Evolutionary conservation across 2,329 filamentous ascomycete genomes (phyloP).

Genomic region (Saccharata proteae): DNA sequence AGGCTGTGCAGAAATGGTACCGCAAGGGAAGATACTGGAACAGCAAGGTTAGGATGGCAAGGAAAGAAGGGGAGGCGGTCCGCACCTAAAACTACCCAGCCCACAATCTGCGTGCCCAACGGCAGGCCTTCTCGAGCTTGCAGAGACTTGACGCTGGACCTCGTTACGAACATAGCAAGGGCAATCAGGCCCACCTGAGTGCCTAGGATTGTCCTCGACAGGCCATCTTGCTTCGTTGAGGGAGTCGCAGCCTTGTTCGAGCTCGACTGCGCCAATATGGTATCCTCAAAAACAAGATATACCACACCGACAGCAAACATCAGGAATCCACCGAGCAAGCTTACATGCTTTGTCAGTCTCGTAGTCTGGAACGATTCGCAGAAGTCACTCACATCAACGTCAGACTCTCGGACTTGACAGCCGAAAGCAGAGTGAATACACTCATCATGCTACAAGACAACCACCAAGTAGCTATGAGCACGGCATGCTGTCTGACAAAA

Average conservation of each 20-base stretch:
- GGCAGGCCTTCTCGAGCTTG: slow-evolving; percentile 79
- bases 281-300: slow-evolving; percentile 72
- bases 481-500: slow-evolving; percentile 56
- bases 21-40: slow-evolving; percentile 55
- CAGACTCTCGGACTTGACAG: slow-evolving; percentile 70
- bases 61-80: slow-evolving; percentile 14
- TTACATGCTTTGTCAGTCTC: slow-evolving; percentile 21
- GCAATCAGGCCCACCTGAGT: slow-evolving; percentile 63
- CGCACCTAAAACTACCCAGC: slow-evolving; percentile 67
- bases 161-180: slow-evolving; percentile 74
- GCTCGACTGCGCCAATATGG: slow-evolving; percentile 34
- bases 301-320: slow-evolving; percentile 67
- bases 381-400: slow-evolving; percentile 71
- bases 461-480: slow-evolving; percentile 59
- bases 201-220: slow-evolving; percentile 51
- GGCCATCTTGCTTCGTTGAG: slow-evolving; percentile 24
- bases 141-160: slow-evolving; percentile 71
- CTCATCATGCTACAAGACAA: slow-evolving; percentile 74
- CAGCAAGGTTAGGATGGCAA: not conserved
- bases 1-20: slow-evolving; percentile 73
- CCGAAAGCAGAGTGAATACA: slow-evolving; percentile 76
- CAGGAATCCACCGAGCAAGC: slow-evolving; percentile 59
- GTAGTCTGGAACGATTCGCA: too few relatives aligned
- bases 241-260: slow-evolving; percentile 18
- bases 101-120: slow-evolving; percentile 74